phyloP scores from a whole-genome alignment of 257 asterid genomes.

The Forsythia suspensa region DNA sequence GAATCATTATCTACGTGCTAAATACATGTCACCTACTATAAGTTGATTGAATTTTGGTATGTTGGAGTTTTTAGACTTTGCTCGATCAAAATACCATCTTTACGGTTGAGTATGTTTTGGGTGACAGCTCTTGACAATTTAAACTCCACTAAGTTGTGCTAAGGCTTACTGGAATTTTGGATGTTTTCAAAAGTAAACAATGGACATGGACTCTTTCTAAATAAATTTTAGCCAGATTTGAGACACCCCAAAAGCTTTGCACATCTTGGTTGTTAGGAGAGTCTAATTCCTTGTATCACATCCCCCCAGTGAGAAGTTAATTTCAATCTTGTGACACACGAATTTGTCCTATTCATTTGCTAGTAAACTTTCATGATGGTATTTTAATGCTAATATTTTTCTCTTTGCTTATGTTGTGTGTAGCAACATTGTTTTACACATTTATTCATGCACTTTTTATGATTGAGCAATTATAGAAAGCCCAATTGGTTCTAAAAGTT shows the following conservation, averaged over 20 bases:
- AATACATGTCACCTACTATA: not conserved
- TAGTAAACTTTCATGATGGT: not conserved
- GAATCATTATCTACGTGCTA: not conserved
- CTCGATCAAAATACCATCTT: not conserved
- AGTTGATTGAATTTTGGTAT: not conserved
- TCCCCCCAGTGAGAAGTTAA: not conserved
- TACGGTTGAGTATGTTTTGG: not conserved
- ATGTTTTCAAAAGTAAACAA: not conserved
- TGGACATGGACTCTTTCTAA: not conserved
- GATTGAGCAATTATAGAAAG: not conserved
- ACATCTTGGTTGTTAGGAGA: not conserved
- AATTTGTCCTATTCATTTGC: not conserved
- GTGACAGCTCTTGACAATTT: not conserved
- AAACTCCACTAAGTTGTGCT: not conserved
- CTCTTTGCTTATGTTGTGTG: not conserved
- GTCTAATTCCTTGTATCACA: not conserved
- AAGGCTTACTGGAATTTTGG: not conserved
- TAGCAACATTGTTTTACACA: not conserved
- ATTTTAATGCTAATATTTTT: not conserved
- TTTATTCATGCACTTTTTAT: not conserved
- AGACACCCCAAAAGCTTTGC: not conserved
- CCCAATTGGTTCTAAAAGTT: not conserved
- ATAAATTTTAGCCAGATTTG: conserved; percentile 1
- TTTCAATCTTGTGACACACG: not conserved
- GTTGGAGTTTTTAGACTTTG: not conserved